A percentile compares a stretch with the other conserved stretches of the same genome.
Evolutionary conservation across 2,329 filamentous ascomycete genomes (phyloP).

Genomic region (Colletotrichum somersetense): DNA sequence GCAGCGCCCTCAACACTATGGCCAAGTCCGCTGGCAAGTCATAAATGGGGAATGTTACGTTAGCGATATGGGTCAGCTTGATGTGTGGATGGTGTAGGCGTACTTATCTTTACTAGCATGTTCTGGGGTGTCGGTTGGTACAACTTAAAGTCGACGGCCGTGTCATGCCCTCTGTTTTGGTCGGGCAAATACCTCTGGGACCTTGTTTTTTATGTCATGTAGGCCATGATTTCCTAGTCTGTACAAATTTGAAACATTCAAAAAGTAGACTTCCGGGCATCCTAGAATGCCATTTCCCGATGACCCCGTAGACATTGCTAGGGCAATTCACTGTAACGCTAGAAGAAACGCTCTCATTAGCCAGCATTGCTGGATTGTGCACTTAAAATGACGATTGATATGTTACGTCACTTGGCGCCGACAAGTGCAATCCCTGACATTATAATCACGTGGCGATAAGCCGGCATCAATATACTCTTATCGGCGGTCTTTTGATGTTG

Average conservation of each 20-base stretch:
- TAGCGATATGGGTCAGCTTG: slow-evolving; percentile 28
- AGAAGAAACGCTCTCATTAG: not conserved
- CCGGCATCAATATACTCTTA: not conserved
- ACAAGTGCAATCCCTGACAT: not conserved
- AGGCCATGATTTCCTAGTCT: slow-evolving; percentile 46
- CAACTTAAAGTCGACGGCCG: slow-evolving; percentile 34
- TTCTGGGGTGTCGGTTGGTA: slow-evolving; percentile 39
- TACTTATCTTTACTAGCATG: slow-evolving; percentile 46
- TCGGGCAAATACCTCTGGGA: slow-evolving; percentile 39
- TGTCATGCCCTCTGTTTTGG: slow-evolving; percentile 36
- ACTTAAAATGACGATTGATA: too few relatives aligned
- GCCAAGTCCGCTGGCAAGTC: slow-evolving; percentile 71
- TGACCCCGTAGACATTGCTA: too few relatives aligned
- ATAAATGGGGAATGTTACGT: slow-evolving; percentile 44
- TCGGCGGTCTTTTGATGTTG: not conserved
- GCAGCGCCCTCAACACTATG: slow-evolving; percentile 98
- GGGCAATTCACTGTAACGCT: not conserved
- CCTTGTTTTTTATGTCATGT: slow-evolving; percentile 46
- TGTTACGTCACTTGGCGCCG: not conserved
- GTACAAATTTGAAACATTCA: slow-evolving; percentile 51
- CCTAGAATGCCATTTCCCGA: not conserved
- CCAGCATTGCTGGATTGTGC: not conserved
- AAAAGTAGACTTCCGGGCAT: slow-evolving; percentile 3
- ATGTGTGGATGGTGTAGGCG: slow-evolving; percentile 48
- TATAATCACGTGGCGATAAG: slow-evolving; percentile 29